Conservation (phyloP, 768 basidiomycete species). For the Trametes cingulata region DNA sequence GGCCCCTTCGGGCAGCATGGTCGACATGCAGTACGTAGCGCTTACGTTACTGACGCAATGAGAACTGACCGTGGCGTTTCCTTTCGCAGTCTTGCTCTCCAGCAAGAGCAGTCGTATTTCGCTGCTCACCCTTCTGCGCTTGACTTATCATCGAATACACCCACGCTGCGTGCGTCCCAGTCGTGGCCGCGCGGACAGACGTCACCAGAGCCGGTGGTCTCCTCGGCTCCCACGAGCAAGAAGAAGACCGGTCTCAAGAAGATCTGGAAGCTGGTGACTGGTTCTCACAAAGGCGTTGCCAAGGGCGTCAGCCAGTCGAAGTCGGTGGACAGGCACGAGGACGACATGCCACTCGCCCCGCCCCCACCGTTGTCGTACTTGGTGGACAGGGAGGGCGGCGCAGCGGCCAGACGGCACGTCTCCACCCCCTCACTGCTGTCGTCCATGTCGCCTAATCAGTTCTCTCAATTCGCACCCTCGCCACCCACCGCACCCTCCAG, state of each 20-base stretch:
- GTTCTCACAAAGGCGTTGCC: conserved; percentile 46
- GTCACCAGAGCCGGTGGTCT: conserved; percentile 15
- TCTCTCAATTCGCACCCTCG: conserved; percentile 64
- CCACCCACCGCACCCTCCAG: conserved; percentile 78
- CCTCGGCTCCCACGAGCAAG: conserved; percentile 40
- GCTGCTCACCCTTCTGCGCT: conserved; percentile 24
- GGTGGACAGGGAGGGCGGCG: conserved; percentile 55
- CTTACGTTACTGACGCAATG: background rate
- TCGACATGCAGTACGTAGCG: conserved; percentile 84
- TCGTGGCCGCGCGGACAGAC: conserved; percentile 24
- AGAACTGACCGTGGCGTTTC: conserved; percentile 12
- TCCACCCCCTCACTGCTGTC: conserved; percentile 73
- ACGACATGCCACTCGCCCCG: conserved; percentile 79
- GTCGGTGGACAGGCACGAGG: conserved; percentile 52
- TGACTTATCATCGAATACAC: conserved; percentile 31
- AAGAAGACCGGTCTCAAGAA: conserved; percentile 77
- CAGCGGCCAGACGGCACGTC: conserved; percentile 52
- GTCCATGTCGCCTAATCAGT: conserved; percentile 53
- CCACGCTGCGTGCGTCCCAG: conserved; percentile 29
- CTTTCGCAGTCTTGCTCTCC: conserved; percentile 66
- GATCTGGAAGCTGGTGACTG: conserved; percentile 80
- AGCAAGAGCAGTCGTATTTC: conserved; percentile 52
- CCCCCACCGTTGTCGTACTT: conserved; percentile 92
- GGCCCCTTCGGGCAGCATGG: conserved; percentile 85
- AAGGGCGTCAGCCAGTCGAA: conserved; percentile 38